Evolutionary conservation across 768 basidiomycete species (phyloP), one percentile per base, ranked within the genome.

Genomic region (Tulasnella sp.): DNA sequence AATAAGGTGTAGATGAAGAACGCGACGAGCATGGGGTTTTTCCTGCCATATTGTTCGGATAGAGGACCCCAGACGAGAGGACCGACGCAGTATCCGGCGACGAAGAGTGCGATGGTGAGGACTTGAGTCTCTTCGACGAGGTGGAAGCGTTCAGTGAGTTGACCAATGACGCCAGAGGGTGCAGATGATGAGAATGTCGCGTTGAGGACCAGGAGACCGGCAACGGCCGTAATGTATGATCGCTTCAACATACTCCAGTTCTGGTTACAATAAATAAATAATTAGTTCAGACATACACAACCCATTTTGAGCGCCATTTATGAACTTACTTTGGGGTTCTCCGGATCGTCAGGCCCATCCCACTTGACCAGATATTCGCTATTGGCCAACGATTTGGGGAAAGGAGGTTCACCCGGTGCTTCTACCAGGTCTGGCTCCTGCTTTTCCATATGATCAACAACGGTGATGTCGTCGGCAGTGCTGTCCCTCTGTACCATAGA

Each of bases 11-110:
- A 72, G 51, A 68, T 41, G 62, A 69, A 62, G 62, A 73, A 71
- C 15, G 69, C 62, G 60, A 71, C 32, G 64, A 75, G 64, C 59
- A 74, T 73, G 61, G 75, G 62, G 24, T 67, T 67, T 34, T 70
- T 65, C 1, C 74, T 69, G 1, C 74, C 74, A 62, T 68, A 72
- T 0, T 69, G 60, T 60, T 75, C 73, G 26, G 63, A 67, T 4
- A 67, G 55, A 1, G 68, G 67, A 0, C 67, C 65, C 69, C 68
- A 74, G 7, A 72, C 51, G 9, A 74, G 58, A 2, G 71, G 71
- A 26, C 73, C 72, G 24, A 71, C 65, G 53, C 68, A 70, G 58
- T 64, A 64, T 9, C 64, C 64, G 2, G 63, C 62, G 24, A 64
- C 64, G 62, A 64, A 64, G 21, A 64, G 45, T 2, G 62, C 50